Conservation (phyloP, 2,329 filamentous ascomycete genomes). For the Cordyceps fumosorosea region DNA sequence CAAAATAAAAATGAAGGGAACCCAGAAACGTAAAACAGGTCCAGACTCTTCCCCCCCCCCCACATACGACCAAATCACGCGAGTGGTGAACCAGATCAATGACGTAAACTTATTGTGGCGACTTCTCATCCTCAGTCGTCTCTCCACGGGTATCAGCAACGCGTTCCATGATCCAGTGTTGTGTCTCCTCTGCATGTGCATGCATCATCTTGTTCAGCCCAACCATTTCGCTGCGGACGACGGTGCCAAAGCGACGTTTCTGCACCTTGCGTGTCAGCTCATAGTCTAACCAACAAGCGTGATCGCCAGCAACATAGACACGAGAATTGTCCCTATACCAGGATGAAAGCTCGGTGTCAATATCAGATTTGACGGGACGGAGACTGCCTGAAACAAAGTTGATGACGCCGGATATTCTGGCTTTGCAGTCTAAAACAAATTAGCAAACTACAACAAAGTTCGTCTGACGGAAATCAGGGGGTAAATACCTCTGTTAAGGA, state of each 20-base stretch:
- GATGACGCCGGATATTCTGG: conserved; percentile 63
- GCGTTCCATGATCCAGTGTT: conserved; percentile 43
- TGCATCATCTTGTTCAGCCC: conserved; percentile 52
- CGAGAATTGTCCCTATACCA: conserved; percentile 84
- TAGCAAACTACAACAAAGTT: conserved; percentile 3
- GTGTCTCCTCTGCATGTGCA: conserved; percentile 44
- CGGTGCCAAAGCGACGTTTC: conserved; percentile 55
- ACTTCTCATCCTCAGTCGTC: conserved; percentile 44
- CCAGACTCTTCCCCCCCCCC: too few species aligned
- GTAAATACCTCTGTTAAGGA: conserved; percentile 63
- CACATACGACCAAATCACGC: neutral
- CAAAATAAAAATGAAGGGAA: neutral
- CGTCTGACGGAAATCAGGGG: neutral
- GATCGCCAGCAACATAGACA: conserved; percentile 69
- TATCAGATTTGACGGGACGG: conserved; percentile 71
- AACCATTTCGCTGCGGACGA: conserved; percentile 42
- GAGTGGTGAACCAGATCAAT: neutral
- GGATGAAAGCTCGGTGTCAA: conserved; percentile 60
- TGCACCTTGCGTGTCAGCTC: conserved; percentile 52
- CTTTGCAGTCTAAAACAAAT: conserved; percentile 49
- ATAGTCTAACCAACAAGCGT: conserved; percentile 66
- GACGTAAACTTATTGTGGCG: conserved; percentile 15
- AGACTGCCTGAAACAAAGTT: conserved; percentile 76
- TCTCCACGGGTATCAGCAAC: conserved; percentile 33
- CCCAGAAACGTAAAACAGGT: neutral